These are phyloP conservation scores for Pseudogymnoascus pannorum DNA, from an alignment of 2,329 filamentous ascomycete species.

Conservation along the genomic window DNA sequence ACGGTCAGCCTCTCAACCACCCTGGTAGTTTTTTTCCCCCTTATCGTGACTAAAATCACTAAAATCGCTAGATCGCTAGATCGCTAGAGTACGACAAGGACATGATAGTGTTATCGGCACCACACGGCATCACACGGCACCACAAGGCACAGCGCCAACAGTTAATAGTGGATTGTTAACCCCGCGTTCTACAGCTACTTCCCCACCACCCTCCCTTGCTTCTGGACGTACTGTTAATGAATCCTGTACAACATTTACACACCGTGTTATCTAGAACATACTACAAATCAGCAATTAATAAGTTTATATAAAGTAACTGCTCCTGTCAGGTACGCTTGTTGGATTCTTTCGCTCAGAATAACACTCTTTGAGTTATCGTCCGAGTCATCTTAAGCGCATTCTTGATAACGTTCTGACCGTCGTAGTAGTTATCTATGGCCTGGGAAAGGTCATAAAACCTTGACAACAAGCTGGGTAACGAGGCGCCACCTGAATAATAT, in stretches of 20 bases:
- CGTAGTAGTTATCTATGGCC: neutral
- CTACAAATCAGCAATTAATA: neutral
- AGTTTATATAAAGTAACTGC: neutral
- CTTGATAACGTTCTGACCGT: neutral
- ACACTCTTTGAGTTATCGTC: neutral
- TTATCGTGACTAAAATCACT: neutral
- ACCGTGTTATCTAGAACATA: neutral
- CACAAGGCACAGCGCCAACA: neutral
- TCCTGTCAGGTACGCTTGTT: neutral
- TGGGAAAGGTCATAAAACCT: neutral
- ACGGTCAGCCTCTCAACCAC: slow-evolving; percentile 3
- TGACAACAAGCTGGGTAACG: neutral
- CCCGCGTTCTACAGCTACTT: neutral
- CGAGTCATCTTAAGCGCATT: neutral
- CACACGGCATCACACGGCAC: neutral
- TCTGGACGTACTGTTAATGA: neutral
- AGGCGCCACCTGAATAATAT: neutral
- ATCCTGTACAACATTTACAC: neutral
- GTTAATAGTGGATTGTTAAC: slow-evolving; percentile 1
- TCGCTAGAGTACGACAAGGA: no score
- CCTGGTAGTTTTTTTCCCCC: neutral
- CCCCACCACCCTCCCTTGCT: neutral
- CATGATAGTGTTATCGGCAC: neutral
- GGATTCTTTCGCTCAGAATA: neutral
- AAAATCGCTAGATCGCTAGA: neutral